Conservation (phyloP, 2,329 filamentous ascomycete species). For the Fusarium armeniacum region DNA sequence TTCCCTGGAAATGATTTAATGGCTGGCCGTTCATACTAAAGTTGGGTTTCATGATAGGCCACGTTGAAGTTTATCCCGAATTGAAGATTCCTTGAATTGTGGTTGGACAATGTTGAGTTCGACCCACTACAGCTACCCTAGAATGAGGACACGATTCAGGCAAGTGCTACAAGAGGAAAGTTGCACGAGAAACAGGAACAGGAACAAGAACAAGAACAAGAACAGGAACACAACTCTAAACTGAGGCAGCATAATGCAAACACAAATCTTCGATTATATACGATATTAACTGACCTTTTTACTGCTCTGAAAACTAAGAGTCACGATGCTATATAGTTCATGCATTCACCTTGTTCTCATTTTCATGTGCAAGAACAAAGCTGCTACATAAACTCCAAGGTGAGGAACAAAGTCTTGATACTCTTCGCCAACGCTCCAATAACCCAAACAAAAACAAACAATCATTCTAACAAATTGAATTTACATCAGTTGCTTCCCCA, state of each 20-base stretch:
- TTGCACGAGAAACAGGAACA: not conserved
- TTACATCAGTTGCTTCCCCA: conserved; percentile 37
- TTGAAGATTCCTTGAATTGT: conserved; percentile 16
- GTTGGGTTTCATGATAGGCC: conserved; percentile 22
- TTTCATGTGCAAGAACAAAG: too few species aligned
- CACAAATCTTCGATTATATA: not conserved
- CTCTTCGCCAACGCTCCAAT: conserved; percentile 17
- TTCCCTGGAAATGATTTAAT: conserved; percentile 1
- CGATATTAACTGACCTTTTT: not conserved
- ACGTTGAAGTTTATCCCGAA: conserved; percentile 15
- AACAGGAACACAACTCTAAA: not conserved
- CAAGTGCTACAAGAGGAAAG: too few species aligned
- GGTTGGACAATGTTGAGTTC: not conserved
- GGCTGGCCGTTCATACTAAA: not conserved
- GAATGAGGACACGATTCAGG: not conserved
- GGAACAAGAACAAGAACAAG: not conserved
- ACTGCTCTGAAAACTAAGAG: not conserved
- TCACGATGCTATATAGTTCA: not conserved
- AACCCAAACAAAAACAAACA: not conserved
- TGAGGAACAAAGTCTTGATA: too few species aligned
- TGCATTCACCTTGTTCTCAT: too few species aligned
- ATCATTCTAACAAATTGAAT: not conserved
- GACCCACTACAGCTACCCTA: conserved; percentile 9
- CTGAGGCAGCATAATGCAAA: not conserved
- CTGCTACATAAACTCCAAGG: too few species aligned